A percentile compares a stretch with the other conserved stretches of the same genome.
Evolutionary conservation across 2,329 filamentous ascomycete species (phyloP).

Genomic region (Colletotrichum coccodes): DNA sequence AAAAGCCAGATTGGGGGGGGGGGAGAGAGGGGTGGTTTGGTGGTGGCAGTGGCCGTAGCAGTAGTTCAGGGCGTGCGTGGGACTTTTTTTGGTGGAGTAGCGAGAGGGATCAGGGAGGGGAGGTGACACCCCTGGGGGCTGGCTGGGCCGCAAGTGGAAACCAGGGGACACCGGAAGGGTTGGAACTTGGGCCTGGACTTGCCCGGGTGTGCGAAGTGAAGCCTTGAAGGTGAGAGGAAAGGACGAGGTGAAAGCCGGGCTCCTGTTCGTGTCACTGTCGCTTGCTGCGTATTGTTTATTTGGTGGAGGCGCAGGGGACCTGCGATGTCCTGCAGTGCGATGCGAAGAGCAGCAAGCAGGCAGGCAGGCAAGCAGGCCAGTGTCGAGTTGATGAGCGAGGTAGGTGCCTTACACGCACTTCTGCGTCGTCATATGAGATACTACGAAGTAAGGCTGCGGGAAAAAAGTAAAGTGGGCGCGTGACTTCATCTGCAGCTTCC

Average conservation of each 20-base stretch:
- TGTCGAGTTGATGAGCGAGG: neutral
- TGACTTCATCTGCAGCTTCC: conserved; percentile 8
- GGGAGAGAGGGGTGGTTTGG: neutral
- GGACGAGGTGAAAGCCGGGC: neutral
- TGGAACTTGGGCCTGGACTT: neutral
- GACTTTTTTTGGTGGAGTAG: neutral
- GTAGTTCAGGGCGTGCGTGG: neutral
- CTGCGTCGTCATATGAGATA: neutral
- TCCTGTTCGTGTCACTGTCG: neutral
- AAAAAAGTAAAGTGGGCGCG: conserved; percentile 9
- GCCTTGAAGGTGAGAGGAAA: neutral
- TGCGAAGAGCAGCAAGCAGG: neutral
- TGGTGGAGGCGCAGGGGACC: neutral
- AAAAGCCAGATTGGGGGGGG: conserved; percentile 7
- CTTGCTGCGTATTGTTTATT: neutral
- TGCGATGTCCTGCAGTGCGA: neutral
- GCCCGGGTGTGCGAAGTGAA: neutral
- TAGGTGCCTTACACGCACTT: neutral
- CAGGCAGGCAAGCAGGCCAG: neutral
- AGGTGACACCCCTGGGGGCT: conserved; percentile 10
- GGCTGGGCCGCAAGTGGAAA: conserved; percentile 6
- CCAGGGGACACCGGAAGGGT: neutral
- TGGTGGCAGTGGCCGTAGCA: conserved; percentile 7
- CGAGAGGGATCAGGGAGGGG: neutral
- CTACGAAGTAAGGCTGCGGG: neutral